Evolutionary conservation across 2,329 filamentous ascomycete genomes (phyloP).

Genomic region (Diaporthe helianthi): DNA sequence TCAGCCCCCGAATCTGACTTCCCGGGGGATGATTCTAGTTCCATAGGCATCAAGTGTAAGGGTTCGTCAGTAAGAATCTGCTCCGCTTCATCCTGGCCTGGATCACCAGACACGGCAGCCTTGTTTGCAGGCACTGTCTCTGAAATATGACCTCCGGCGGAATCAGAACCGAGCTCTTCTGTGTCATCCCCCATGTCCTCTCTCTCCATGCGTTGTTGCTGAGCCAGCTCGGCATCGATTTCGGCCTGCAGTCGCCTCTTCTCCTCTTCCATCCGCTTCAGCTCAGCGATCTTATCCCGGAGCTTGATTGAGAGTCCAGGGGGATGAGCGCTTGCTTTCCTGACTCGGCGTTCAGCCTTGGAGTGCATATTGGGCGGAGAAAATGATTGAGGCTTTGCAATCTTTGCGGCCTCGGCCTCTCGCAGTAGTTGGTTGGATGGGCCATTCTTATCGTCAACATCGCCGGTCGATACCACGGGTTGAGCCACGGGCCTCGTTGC

Average conservation of each 20-base stretch:
- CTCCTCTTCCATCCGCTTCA: constrained; percentile 54
- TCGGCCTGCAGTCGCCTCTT: constrained; percentile 59
- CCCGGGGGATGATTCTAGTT: constrained; percentile 34
- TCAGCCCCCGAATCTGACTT: constrained; percentile 1
- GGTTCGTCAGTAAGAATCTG: neutral
- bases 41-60: constrained; percentile 36
- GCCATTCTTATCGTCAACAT: constrained; percentile 35
- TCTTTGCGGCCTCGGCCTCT: constrained; percentile 38
- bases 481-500: constrained; percentile 32
- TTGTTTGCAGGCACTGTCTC: neutral
- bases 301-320: constrained; percentile 49
- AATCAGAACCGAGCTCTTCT: constrained; percentile 43
- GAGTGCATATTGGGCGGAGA: neutral
- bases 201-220: constrained; percentile 38
- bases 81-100: neutral
- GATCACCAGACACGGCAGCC: neutral
- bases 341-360: constrained; percentile 41
- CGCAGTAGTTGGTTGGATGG: constrained; percentile 39
- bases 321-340: constrained; percentile 49
- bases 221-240: constrained; percentile 45
- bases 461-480: constrained; percentile 36
- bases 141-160: constrained; percentile 45
- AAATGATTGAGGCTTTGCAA: constrained; percentile 39
- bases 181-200: constrained; percentile 36
- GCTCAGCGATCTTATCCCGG: constrained; percentile 54